Base-by-base conservation (phyloP, 139 green algal species). In the Tetradesmus obliquus region DNA sequence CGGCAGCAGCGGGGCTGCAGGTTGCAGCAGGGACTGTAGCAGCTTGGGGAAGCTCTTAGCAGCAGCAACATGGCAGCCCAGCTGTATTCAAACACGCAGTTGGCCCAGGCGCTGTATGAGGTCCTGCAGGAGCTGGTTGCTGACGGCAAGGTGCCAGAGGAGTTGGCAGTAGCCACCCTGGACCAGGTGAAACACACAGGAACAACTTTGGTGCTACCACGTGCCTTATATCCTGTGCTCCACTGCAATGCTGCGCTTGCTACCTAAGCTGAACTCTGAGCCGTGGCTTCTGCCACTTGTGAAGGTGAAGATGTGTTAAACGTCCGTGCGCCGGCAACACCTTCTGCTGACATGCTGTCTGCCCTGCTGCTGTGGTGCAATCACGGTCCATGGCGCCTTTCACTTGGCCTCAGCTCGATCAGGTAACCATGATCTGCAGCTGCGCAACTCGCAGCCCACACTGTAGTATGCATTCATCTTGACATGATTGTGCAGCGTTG, bases 51-150 rank as follows among this genome's bases (percentile, higher is more conserved):
- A 81, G n/a, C 24, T 17, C 76, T 51, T 6, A 51, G 76, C 24
- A 82, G 76, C 76, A 82, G 76, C 76, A 55, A 13, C 19, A 90
- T 90, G 86, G 86, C 86, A 2, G 92, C 92, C 22, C 91, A 95
- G 82, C 89, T 95, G 2, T 95, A 95, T 32, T 86, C 88, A 57
- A 92, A 95, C 88, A 93, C 88, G 2, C 88, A 90, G 7, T 58
- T 95, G 2, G 93, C 90, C 1, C 84, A 91, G 60, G 91, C 88
- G 55, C 85, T 95, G 8, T 83, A 81, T 55, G 93, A 95, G 84
- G 92, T 92, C 0, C 85, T 95, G 10, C 89, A 95, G 69, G 92
- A 94, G 84, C 89, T 96, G 57, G 91, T 94, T n/a, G 87, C 88
- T 51, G 90, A 92, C 32, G 94, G 91, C 17, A 91, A 94, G 55